phyloP scores from a whole-genome alignment of 208 protist species.

The Trichomonas vaginalis region DNA sequence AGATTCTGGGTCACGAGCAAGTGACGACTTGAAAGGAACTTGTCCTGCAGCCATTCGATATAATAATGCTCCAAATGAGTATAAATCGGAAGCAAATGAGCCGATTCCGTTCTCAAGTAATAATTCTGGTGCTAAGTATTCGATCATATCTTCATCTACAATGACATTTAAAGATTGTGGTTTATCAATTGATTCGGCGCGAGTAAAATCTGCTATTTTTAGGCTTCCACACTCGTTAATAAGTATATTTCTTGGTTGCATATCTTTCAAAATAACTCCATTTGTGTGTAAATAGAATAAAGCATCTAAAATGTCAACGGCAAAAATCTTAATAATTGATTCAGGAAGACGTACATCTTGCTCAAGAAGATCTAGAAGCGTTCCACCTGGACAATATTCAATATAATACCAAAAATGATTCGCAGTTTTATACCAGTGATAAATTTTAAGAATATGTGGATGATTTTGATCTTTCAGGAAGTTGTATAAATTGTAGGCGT shows the following conservation, averaged over 20 bases:
- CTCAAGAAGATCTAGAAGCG: background rate
- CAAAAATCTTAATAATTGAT: background rate
- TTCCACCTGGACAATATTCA: background rate
- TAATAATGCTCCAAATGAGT: background rate
- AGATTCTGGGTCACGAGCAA: background rate
- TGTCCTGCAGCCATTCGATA: background rate
- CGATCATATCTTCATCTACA: background rate
- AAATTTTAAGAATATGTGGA: background rate
- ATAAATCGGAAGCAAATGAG: background rate
- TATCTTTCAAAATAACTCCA: background rate
- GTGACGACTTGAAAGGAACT: background rate
- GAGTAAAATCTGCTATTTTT: background rate
- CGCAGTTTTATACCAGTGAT: background rate
- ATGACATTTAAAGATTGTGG: background rate
- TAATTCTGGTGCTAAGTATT: conserved; percentile 4
- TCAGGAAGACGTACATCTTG: background rate
- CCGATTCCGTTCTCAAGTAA: background rate
- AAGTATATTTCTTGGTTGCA: background rate
- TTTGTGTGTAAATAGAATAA: background rate
- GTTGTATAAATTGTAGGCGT: background rate
- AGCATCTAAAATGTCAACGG: background rate
- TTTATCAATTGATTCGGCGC: background rate
- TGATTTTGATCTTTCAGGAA: background rate
- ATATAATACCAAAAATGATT: background rate
- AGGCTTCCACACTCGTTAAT: background rate